phyloP scores from a whole-genome alignment of 1,139 yeast genomes.

The Diutina neorugosa region DNA sequence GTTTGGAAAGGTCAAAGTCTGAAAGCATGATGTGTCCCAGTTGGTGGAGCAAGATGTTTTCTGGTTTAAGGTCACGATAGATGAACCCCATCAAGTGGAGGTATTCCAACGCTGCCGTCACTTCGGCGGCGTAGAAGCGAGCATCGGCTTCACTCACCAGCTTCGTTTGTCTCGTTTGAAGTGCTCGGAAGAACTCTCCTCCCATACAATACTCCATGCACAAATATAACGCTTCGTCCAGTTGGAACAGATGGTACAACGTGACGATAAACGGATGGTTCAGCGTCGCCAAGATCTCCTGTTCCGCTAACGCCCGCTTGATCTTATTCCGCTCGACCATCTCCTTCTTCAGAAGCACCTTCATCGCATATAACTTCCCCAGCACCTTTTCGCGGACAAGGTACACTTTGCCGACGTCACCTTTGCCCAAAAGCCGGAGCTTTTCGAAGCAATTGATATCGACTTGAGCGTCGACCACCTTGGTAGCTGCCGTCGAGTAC shows the following conservation, averaged over 20 bases:
- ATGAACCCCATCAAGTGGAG: slow-evolving; percentile 94
- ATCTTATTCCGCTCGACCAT: slow-evolving; percentile 93
- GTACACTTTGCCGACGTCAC: slow-evolving; percentile 96
- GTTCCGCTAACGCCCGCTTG: slow-evolving; percentile 91
- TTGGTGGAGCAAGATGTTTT: slow-evolving; percentile 82
- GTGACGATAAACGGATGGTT: slow-evolving; percentile 97
- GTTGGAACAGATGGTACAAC: slow-evolving; percentile 89
- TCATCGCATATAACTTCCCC: slow-evolving; percentile 80
- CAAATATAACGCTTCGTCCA: slow-evolving; percentile 81
- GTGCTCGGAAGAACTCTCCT: slow-evolving; percentile 93
- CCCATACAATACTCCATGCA: slow-evolving; percentile 99
- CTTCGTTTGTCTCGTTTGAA: slow-evolving; percentile 82
- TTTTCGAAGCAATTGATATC: slow-evolving; percentile 83
- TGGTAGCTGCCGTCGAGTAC: slow-evolving; percentile 62
- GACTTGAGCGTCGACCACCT: slow-evolving; percentile 68
- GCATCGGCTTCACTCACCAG: slow-evolving; percentile 86
- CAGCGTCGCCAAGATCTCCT: slow-evolving; percentile 87
- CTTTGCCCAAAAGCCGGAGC: slow-evolving; percentile 79
- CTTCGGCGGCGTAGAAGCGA: slow-evolving; percentile 91
- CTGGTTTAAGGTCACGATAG: slow-evolving; percentile 91
- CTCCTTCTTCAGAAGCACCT: slow-evolving; percentile 78
- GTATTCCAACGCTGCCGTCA: slow-evolving; percentile 92
- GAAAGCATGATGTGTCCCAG: slow-evolving; percentile 97
- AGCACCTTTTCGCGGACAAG: slow-evolving; percentile 74
- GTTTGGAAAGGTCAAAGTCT: slow-evolving; percentile 92